phyloP scores from a whole-genome alignment of 2,329 filamentous ascomycete genomes.

The Cytospora piceicola region DNA sequence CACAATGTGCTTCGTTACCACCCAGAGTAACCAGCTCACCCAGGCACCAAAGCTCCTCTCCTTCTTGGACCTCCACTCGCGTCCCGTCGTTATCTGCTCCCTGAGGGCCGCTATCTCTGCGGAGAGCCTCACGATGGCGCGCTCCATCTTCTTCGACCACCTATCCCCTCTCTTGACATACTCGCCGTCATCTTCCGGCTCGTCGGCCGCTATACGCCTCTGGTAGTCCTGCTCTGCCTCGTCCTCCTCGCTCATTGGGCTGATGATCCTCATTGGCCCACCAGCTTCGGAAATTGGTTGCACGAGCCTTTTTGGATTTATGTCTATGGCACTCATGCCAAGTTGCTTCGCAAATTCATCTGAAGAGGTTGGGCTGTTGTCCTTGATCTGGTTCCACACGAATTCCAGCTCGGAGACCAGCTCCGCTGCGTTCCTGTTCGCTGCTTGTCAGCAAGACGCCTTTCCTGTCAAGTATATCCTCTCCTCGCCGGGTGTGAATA shows the following conservation, averaged over 20 bases:
- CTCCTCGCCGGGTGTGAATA: slow-evolving; percentile 29
- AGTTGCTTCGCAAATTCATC: slow-evolving; percentile 58
- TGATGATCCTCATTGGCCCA: slow-evolving; percentile 70
- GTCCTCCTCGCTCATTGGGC: slow-evolving; percentile 84
- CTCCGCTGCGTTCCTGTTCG: slow-evolving; percentile 73
- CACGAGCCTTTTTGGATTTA: slow-evolving; percentile 50
- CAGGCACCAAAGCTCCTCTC: slow-evolving; percentile 69
- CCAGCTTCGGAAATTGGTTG: slow-evolving; percentile 54
- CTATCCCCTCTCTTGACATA: slow-evolving; percentile 53
- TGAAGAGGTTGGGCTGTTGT: slow-evolving; percentile 71
- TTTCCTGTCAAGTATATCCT: neutral
- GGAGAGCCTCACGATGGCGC: slow-evolving; percentile 84
- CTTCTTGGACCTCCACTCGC: slow-evolving; percentile 70
- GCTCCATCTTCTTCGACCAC: slow-evolving; percentile 84
- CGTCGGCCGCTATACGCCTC: slow-evolving; percentile 46
- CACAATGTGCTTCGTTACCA: slow-evolving; percentile 71
- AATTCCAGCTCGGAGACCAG: slow-evolving; percentile 96
- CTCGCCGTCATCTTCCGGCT: slow-evolving; percentile 44
- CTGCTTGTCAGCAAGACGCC: slow-evolving; percentile 12
- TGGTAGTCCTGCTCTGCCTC: slow-evolving; percentile 64
- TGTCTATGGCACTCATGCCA: slow-evolving; percentile 37
- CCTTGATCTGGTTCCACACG: slow-evolving; percentile 97
- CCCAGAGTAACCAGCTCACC: slow-evolving; percentile 72
- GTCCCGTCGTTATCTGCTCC: slow-evolving; percentile 82
- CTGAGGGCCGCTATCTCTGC: slow-evolving; percentile 89